Conservation (phyloP, 192 early-diverging fungal species). For the Linnemannia schmuckeri region DNA sequence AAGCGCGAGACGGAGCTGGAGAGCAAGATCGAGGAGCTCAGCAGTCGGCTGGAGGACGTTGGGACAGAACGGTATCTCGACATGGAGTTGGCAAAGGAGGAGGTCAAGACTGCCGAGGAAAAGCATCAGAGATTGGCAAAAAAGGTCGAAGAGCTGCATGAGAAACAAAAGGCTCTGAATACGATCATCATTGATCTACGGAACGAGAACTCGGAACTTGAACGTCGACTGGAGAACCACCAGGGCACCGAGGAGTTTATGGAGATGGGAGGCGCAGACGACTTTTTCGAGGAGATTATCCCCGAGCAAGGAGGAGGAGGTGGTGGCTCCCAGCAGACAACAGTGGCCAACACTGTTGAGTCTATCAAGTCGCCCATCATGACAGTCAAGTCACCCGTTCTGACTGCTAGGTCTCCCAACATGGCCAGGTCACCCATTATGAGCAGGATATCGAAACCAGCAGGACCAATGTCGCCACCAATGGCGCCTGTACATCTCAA, state of each 20-base stretch:
- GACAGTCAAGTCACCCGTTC: background rate
- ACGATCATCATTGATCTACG: slow-evolving; percentile 18
- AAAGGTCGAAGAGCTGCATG: background rate
- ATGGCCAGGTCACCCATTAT: background rate
- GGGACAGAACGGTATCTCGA: slow-evolving; percentile 34
- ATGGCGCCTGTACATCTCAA: background rate
- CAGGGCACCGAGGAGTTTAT: background rate
- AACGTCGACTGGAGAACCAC: background rate
- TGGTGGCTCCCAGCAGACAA: background rate
- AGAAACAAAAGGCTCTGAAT: slow-evolving; percentile 1
- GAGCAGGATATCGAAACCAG: background rate
- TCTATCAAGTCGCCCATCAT: background rate
- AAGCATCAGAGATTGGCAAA: background rate
- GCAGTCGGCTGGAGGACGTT: slow-evolving; percentile 20
- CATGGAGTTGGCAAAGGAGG: slow-evolving; percentile 24
- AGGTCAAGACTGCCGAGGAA: slow-evolving; percentile 14
- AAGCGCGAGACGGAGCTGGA: slow-evolving; percentile 7
- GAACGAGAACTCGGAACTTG: slow-evolving; percentile 13
- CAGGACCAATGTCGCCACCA: background rate
- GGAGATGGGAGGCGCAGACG: background rate
- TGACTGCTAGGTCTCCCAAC: background rate
- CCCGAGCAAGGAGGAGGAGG: slow-evolving; percentile 2
- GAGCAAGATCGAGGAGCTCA: slow-evolving; percentile 15
- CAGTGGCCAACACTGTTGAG: background rate
- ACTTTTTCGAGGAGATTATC: slow-evolving; percentile 26